Evolutionary conservation across 2,329 filamentous ascomycete species (phyloP).

Genomic region (Nemania abortiva): DNA sequence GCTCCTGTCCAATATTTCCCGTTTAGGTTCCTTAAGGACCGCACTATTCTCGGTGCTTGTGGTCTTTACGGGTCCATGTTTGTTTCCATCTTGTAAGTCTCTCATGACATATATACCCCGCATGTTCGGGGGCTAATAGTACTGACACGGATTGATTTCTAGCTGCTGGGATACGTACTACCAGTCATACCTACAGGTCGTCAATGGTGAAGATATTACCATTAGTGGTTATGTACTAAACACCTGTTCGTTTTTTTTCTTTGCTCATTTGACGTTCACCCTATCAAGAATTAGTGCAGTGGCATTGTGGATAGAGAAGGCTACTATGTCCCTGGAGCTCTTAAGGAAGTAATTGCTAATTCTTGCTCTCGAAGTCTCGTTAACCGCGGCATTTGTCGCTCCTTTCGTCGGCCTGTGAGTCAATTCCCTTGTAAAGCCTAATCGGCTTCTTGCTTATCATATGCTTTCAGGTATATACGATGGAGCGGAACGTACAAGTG

Average conservation of each 20-base stretch:
- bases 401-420: conserved; percentile 26
- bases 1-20: conserved; percentile 26
- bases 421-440: background rate
- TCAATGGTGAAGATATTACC: conserved; percentile 16
- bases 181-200: conserved; percentile 24
- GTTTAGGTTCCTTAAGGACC: conserved; percentile 21
- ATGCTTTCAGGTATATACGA: conserved; percentile 11
- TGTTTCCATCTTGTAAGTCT: conserved; percentile 21
- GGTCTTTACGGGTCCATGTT: conserved; percentile 16
- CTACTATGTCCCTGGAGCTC: background rate
- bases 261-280: too few species aligned
- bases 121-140: background rate
- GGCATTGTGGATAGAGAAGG: background rate
- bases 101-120: background rate
- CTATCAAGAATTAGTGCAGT: too few species aligned
- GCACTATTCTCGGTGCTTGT: conserved; percentile 20
- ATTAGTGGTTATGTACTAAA: conserved; percentile 22
- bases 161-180: conserved; percentile 28
- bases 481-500: conserved; percentile 22
- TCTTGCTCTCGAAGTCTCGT: conserved; percentile 3
- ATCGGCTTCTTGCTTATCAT: background rate
- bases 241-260: background rate
- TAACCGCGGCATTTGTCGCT: conserved; percentile 14
- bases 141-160: background rate
- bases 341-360: conserved; percentile 4